Base-by-base conservation (phyloP, 805 yeast species). In the Candida qinlingensis region DNA sequence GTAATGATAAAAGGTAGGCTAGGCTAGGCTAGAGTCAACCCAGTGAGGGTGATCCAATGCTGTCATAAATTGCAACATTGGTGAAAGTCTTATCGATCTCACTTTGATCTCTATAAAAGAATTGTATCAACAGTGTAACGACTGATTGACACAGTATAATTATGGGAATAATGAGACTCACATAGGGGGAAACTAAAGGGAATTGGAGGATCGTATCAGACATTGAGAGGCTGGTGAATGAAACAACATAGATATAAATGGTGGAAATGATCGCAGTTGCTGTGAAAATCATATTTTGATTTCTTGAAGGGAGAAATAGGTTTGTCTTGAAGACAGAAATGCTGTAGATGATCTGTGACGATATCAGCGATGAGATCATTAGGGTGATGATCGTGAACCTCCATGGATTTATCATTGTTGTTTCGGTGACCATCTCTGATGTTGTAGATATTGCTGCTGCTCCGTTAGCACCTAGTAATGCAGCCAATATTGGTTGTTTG, bases 311-410 rank as follows among this genome's bases (percentile, higher is more conserved):
- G 5, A 47, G 36, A 96, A 64, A 77, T 95, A 56, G 96, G 96
- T 7, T 76, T 85, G 62, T 84, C 87, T 47, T 76, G 87, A 60
- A 96, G 85, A 72, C 76, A 87, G 66, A 85, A 84, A 63, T 83
- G 75, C 64, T 66, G 62, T 67, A 71, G 61, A 67, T 36, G 54
- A 65, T 57, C 39, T 73, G 66, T 9, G 60, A 55, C 2, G 42
- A 53, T 36, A 60, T 60, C 29, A 54, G 66, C 7, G 61, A 51
- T 19, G 44, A 45, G 2, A 51, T 49, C 7, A 59, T 67, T 7
- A 63, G 60, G 4, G 76, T 68, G 49, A 46, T 41, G 2, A 44
- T 25, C 2, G 12, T n/a, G 26, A 35, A 13, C 27, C 31, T 27
- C 37, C 44, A 39, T 11, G 40, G 34, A 11, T 13, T 31, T 31